phyloP scores from a whole-genome alignment of 2,329 filamentous ascomycete genomes.

The Fusarium denticulatum region DNA sequence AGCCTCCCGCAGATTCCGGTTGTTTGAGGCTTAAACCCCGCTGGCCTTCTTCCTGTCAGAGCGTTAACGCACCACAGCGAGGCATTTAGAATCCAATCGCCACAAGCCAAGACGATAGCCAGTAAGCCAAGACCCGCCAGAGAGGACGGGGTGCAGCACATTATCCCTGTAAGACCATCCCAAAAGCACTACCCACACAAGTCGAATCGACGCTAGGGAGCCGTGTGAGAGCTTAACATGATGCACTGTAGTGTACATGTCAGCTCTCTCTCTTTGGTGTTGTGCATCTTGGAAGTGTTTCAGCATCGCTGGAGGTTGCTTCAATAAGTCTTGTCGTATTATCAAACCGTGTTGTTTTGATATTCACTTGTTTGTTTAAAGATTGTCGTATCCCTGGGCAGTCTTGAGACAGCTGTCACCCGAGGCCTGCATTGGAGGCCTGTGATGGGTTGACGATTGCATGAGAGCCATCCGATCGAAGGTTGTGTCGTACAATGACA shows the following conservation, averaged over 20 bases:
- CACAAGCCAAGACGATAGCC: constrained; percentile 28
- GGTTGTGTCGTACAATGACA: constrained; percentile 19
- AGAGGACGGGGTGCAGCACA: constrained; percentile 28
- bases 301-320: constrained; percentile 22
- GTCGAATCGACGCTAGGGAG: constrained; percentile 34
- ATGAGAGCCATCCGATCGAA: constrained; percentile 3
- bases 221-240: constrained; percentile 21
- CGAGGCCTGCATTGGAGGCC: constrained; percentile 21
- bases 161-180: constrained; percentile 9
- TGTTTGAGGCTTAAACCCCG: constrained; percentile 32
- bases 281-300: constrained; percentile 21
- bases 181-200: constrained; percentile 15
- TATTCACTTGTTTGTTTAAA: constrained; percentile 6
- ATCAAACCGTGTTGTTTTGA: constrained; percentile 15
- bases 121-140: constrained; percentile 26
- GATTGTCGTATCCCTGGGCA: not conserved
- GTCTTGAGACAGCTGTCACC: constrained; percentile 27
- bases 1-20: constrained; percentile 32
- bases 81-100: constrained; percentile 37
- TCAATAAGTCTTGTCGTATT: constrained; percentile 17
- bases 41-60: constrained; percentile 14
- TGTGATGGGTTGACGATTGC: constrained; percentile 4
- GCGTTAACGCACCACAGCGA: constrained; percentile 17
- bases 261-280: not conserved
- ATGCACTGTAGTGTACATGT: constrained; percentile 29